Conservation (phyloP, 768 basidiomycete species). For the Leucocoprinus leucothites region DNA sequence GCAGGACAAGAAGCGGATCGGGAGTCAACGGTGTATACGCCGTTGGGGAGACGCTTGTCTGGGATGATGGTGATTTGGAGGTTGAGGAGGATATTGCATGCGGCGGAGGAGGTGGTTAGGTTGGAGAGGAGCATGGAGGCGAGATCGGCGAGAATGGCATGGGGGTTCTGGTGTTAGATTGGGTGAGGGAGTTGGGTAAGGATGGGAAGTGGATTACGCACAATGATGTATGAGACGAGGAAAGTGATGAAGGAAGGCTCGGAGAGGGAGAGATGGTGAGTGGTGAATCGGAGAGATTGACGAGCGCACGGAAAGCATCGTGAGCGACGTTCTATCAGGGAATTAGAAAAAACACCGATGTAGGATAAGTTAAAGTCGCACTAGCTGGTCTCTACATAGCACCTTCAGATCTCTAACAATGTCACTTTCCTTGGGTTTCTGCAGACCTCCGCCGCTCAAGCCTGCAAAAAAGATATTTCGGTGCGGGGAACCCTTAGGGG, state of each 20-base stretch:
- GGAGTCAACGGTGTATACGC: slow-evolving; percentile 72
- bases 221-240: slow-evolving; percentile 86
- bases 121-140: slow-evolving; percentile 99
- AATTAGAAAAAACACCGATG: not conserved
- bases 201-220: slow-evolving; percentile 37
- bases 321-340: slow-evolving; percentile 75
- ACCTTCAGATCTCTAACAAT: slow-evolving; percentile 79
- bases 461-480: slow-evolving; percentile 73
- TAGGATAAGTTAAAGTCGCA: slow-evolving; percentile 27
- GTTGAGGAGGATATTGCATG: slow-evolving; percentile 60
- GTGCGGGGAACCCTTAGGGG: slow-evolving; percentile 65
- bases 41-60: slow-evolving; percentile 43
- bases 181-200: slow-evolving; percentile 11
- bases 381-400: slow-evolving; percentile 86
- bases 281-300: slow-evolving; percentile 89
- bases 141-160: slow-evolving; percentile 87
- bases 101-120: slow-evolving; percentile 69
- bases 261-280: slow-evolving; percentile 61
- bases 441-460: slow-evolving; percentile 52
- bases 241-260: slow-evolving; percentile 76
- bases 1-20: slow-evolving; percentile 76
- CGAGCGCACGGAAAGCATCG: slow-evolving; percentile 90
- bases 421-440: slow-evolving; percentile 60
- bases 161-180: slow-evolving; percentile 90
- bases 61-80: slow-evolving; percentile 65